These are phyloP conservation scores for Eucalyptus regnans DNA, from an alignment of 345 rosid species.

Conservation along the genomic window DNA sequence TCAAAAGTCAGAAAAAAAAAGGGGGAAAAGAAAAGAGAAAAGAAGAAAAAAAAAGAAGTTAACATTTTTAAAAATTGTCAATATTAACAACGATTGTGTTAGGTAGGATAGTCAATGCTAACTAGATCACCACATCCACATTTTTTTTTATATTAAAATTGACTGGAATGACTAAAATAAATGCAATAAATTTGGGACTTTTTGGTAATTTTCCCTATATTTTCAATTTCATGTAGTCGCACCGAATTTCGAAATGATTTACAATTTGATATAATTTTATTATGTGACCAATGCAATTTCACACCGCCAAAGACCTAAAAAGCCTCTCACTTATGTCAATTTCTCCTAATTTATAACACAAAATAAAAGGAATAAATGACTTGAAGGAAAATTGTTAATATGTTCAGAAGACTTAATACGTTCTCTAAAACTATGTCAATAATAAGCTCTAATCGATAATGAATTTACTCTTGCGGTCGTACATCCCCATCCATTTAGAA, in stretches of 20 bases:
- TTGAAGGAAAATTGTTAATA: not conserved
- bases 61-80: too few relatives aligned
- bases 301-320: not conserved
- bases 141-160: too few relatives aligned
- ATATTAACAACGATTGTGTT: too few relatives aligned
- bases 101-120: rapidly evolving
- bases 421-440: not conserved
- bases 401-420: not conserved
- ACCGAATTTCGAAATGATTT: not conserved
- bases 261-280: not conserved
- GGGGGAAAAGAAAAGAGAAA: not conserved
- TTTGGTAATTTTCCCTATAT: not conserved
- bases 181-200: too few relatives aligned
- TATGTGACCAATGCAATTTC: not conserved
- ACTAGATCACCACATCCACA: rapidly evolving
- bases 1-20: too few relatives aligned
- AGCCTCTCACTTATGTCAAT: not conserved
- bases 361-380: not conserved
- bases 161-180: too few relatives aligned
- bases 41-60: too few relatives aligned
- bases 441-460: not conserved
- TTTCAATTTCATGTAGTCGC: not conserved
- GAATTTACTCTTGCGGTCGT: not conserved
- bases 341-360: not conserved
- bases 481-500: not conserved